Percentiles rank a stretch among this genome's conserved stretches.
Conservation (phyloP, 2,329 filamentous ascomycete species). For the Fusarium drepaniforme region DNA sequence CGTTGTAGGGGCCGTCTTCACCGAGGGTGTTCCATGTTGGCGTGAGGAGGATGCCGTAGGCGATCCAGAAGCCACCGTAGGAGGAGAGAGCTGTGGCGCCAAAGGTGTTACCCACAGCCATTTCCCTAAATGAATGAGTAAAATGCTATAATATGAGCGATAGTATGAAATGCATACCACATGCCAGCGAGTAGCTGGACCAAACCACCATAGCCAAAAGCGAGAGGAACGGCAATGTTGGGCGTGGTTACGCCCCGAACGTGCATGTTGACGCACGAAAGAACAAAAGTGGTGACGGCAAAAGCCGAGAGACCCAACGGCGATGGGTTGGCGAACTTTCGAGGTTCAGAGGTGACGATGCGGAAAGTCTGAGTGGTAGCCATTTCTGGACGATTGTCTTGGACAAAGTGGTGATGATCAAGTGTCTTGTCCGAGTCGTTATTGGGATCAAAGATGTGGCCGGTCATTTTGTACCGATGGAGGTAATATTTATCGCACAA, state of each 20-base stretch:
- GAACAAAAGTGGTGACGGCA: constrained; percentile 84
- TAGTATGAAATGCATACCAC: constrained; percentile 70
- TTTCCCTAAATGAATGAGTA: constrained; percentile 70
- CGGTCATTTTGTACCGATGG: neutral
- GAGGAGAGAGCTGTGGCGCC: constrained; percentile 84
- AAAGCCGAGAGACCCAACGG: constrained; percentile 82
- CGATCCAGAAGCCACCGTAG: constrained; percentile 87
- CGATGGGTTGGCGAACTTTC: constrained; percentile 83
- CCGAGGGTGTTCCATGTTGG: constrained; percentile 71
- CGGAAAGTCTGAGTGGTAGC: neutral
- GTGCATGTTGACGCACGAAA: constrained; percentile 79
- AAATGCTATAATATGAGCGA: neutral
- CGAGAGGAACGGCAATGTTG: constrained; percentile 76
- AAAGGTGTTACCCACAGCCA: constrained; percentile 88
- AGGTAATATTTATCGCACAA: neutral
- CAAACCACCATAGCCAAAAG: constrained; percentile 79
- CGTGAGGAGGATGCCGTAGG: constrained; percentile 78
- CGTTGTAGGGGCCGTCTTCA: constrained; percentile 57
- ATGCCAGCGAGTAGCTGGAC: constrained; percentile 85
- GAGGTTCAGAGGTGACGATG: constrained; percentile 55
- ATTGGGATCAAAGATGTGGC: neutral
- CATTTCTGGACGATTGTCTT: neutral
- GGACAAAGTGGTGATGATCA: neutral
- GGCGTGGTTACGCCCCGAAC: constrained; percentile 69
- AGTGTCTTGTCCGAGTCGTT: constrained; percentile 8